Conservation (phyloP, 1,139 yeast genomes). For the Yamadazyma spencermartinsiae region DNA sequence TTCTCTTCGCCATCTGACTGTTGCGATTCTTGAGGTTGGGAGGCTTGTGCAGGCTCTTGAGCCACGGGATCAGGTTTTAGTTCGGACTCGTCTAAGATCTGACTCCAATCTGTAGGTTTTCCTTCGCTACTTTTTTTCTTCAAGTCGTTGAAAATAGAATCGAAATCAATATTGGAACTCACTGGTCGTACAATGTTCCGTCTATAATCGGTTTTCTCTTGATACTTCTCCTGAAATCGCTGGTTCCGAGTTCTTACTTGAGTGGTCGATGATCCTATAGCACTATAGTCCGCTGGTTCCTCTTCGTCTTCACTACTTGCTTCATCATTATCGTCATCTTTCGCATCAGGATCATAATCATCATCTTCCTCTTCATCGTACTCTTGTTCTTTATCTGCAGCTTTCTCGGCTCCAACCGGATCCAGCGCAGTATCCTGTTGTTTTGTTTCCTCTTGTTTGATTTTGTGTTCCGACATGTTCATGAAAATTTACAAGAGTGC, state of each 20-base stretch:
- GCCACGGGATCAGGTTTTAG: constrained; percentile 26
- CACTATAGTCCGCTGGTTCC: constrained; percentile 34
- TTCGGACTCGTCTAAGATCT: constrained; percentile 24
- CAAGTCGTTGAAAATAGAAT: constrained; percentile 34
- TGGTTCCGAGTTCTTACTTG: constrained; percentile 44
- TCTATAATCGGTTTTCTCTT: constrained; percentile 15
- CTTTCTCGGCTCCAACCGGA: constrained; percentile 8
- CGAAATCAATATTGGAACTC: constrained; percentile 32
- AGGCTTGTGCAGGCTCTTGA: constrained; percentile 19
- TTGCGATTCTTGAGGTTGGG: constrained; percentile 6
- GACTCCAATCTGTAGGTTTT: constrained; percentile 20
- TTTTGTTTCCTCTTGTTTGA: background rate
- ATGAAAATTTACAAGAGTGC: no score
- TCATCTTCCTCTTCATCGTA: constrained; percentile 67
- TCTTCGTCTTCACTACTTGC: constrained; percentile 25
- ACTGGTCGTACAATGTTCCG: constrained; percentile 30
- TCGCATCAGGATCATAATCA: constrained; percentile 56
- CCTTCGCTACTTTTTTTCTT: constrained; percentile 38
- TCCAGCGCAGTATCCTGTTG: background rate
- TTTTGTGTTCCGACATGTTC: no score
- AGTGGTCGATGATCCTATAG: constrained; percentile 31
- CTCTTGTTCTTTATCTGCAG: constrained; percentile 18
- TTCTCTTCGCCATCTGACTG: constrained; percentile 26
- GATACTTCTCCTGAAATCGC: constrained; percentile 19
- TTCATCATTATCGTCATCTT: constrained; percentile 21